Conservation (phyloP, 495 filamentous ascomycete genomes). For the Chaetomium tenue region DNA sequence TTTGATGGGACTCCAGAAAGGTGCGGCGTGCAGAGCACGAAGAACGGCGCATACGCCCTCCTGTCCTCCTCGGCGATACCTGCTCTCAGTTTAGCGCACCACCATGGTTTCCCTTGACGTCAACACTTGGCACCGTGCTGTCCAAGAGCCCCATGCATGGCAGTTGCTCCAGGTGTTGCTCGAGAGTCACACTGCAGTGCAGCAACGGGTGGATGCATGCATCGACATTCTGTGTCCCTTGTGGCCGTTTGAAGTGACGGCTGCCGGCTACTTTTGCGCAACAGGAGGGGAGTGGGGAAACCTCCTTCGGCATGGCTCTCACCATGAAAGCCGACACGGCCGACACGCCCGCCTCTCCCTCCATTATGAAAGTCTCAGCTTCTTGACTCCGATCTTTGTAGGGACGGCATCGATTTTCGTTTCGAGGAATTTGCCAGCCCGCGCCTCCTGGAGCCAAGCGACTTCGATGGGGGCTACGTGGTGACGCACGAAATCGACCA, state of each 20-base stretch:
- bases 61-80: too few species aligned
- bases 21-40: too few species aligned
- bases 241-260: background rate
- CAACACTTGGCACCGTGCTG: background rate
- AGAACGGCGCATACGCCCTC: too few species aligned
- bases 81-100: too few species aligned
- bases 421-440: slow-evolving; percentile 22
- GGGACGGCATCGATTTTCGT: slow-evolving; percentile 41
- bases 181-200: background rate
- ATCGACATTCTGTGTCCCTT: background rate
- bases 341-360: background rate
- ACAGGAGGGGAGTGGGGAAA: too few species aligned
- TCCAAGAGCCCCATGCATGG: background rate
- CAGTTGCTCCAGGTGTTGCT: background rate
- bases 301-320: too few species aligned
- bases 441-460: slow-evolving; percentile 33
- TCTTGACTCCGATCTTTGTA: slow-evolving; percentile 43
- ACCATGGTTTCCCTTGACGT: background rate
- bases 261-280: background rate
- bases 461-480: slow-evolving; percentile 43
- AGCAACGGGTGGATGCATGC: background rate
- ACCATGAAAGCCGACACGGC: background rate
- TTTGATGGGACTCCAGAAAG: too few species aligned
- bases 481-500: slow-evolving; percentile 52
- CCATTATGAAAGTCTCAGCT: slow-evolving; percentile 11